Evolutionary conservation across 2,329 filamentous ascomycete species (phyloP).

Genomic region (Byssothecium circinans): DNA sequence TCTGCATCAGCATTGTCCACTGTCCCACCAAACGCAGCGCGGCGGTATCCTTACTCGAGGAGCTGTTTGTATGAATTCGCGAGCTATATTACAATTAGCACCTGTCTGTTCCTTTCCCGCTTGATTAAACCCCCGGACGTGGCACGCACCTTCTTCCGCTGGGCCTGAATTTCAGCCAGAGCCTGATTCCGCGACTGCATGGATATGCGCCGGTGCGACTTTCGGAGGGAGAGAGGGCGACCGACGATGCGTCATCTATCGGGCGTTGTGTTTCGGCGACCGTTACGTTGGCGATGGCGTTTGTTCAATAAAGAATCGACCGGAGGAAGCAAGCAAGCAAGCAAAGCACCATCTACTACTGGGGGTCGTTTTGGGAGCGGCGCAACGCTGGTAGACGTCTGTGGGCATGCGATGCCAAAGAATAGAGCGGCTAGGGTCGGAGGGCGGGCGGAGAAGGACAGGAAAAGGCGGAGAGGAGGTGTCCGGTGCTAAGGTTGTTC

Average conservation of each 20-base stretch:
- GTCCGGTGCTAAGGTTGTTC: not conserved
- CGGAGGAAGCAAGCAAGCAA: not conserved
- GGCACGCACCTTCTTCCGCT: constrained; percentile 58
- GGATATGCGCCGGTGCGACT: constrained; percentile 38
- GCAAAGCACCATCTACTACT: not conserved
- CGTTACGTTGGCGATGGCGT: no score
- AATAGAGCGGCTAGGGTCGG: not conserved
- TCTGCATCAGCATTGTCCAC: constrained; percentile 18
- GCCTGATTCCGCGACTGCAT: constrained; percentile 51
- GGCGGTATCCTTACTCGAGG: constrained; percentile 69
- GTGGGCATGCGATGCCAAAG: not conserved
- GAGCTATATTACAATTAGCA: constrained; percentile 62
- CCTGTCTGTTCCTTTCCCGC: constrained; percentile 5
- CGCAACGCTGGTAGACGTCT: no score
- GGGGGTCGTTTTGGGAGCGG: no score
- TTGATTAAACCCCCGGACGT: not conserved
- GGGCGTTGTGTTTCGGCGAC: not conserved
- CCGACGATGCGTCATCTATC: constrained; percentile 42
- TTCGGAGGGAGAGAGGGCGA: constrained; percentile 20
- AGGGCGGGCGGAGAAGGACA: not conserved
- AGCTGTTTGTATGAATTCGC: constrained; percentile 95
- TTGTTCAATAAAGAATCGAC: no score
- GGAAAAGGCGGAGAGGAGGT: not conserved
- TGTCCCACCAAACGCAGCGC: constrained; percentile 2
- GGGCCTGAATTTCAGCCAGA: constrained; percentile 61